Percentiles rank a stretch among this genome's conserved stretches.
Conservation (phyloP, 2,329 filamentous ascomycete species). For the Sclerotinia minor region DNA sequence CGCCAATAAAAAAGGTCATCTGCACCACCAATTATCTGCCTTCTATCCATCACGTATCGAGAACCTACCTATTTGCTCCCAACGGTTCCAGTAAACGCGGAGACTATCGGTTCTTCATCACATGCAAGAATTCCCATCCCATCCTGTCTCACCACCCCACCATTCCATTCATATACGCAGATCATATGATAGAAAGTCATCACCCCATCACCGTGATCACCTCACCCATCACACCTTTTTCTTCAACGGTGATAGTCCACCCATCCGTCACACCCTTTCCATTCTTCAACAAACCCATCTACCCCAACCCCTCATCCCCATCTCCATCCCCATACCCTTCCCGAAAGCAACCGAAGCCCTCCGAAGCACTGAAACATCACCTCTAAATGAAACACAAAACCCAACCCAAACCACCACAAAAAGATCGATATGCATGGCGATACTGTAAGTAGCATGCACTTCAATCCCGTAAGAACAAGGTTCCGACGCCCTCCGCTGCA, state of each 20-base stretch:
- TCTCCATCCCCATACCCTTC: no score
- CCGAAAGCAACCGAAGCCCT: neutral
- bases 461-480: no score
- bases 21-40: slow-evolving; percentile 5
- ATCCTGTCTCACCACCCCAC: slow-evolving; percentile 24
- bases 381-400: slow-evolving; percentile 23
- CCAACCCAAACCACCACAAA: slow-evolving; percentile 10
- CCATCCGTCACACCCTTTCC: neutral
- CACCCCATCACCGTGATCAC: neutral
- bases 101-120: neutral
- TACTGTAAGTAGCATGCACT: neutral
- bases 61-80: neutral
- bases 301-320: neutral
- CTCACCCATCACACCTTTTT: neutral
- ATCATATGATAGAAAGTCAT: slow-evolving; percentile 24
- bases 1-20: slow-evolving; percentile 24
- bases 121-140: slow-evolving; percentile 12
- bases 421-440: slow-evolving; percentile 13
- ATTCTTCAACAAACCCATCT: neutral
- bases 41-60: slow-evolving; percentile 1
- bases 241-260: no score
- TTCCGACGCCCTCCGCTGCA: neutral
- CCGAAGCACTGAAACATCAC: slow-evolving; percentile 14
- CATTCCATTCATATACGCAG: slow-evolving; percentile 5
- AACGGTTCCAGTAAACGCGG: no score